A percentile compares a stretch with the other conserved stretches of the same genome.
These are phyloP conservation scores for Pelargonium nanum DNA, from an alignment of 345 rosid species.

Conservation along the genomic window DNA sequence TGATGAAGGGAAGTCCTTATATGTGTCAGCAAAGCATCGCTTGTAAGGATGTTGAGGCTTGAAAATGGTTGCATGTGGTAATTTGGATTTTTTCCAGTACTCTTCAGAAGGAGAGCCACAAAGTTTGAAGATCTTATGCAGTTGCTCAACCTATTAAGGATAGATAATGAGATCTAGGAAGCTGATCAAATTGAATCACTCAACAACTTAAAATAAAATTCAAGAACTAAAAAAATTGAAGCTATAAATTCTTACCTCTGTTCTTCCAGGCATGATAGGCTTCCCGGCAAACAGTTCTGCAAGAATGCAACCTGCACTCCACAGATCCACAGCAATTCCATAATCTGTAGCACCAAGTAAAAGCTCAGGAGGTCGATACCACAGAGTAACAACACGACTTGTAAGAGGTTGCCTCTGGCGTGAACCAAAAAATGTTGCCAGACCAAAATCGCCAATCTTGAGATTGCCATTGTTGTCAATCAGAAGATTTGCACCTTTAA, in stretches of 20 bases:
- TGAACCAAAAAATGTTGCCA: conserved; percentile 23
- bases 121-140: conserved; percentile 36
- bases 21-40: conserved; percentile 27
- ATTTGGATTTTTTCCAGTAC: conserved; percentile 34
- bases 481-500: conserved; percentile 32
- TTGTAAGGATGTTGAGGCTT: conserved; percentile 33
- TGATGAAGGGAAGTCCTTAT: conserved; percentile 29
- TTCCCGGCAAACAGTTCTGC: conserved; percentile 33
- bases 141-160: conserved; percentile 29
- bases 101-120: conserved; percentile 40
- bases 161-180: neutral
- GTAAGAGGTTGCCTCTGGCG: conserved; percentile 26
- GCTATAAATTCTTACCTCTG: conserved; percentile 19
- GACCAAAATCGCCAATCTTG: conserved; percentile 35
- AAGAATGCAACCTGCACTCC: conserved; percentile 38
- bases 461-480: conserved; percentile 25
- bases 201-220: neutral
- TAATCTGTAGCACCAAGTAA: conserved; percentile 32
- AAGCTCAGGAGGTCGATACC: conserved; percentile 42
- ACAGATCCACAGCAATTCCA: conserved; percentile 31
- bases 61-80: conserved; percentile 31
- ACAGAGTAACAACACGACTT: conserved; percentile 32
- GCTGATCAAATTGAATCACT: neutral
- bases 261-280: conserved; percentile 40
- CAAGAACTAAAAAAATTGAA: neutral